Conservation (phyloP, 257 asterid species). For the Lantana camara region DNA sequence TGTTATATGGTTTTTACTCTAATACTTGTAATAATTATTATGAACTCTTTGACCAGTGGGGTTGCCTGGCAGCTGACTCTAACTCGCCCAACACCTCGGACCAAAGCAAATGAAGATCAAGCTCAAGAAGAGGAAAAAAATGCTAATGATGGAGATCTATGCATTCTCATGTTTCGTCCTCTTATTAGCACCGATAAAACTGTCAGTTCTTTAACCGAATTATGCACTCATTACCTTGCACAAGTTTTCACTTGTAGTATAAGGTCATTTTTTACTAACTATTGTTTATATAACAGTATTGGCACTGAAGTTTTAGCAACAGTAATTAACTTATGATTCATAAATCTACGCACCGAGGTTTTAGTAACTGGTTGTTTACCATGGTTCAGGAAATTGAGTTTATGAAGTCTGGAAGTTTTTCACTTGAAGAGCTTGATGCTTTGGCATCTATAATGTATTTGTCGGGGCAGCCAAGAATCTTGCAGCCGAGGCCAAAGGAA, state of each 20-base stretch:
- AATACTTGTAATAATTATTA: constrained; percentile 26
- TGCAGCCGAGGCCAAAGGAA: constrained; percentile 45
- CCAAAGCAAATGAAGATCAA: constrained; percentile 41
- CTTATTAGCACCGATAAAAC: constrained; percentile 79
- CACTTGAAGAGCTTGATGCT: constrained; percentile 84
- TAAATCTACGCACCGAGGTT: constrained; percentile 8
- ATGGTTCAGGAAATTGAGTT: constrained; percentile 80
- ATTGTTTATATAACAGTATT: background rate
- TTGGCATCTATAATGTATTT: constrained; percentile 64
- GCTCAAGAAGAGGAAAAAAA: constrained; percentile 39
- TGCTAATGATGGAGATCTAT: constrained; percentile 55
- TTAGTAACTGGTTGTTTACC: constrained; percentile 21
- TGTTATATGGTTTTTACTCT: constrained; percentile 3
- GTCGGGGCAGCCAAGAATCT: constrained; percentile 62
- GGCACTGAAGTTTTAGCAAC: constrained; percentile 18
- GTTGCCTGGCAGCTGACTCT: constrained; percentile 94
- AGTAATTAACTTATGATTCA: background rate
- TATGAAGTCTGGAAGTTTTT: constrained; percentile 79
- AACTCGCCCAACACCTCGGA: constrained; percentile 54
- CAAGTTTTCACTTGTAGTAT: constrained; percentile 10
- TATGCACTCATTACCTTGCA: constrained; percentile 3
- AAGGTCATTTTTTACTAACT: constrained; percentile 1
- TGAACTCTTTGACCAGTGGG: constrained; percentile 59
- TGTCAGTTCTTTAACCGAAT: constrained; percentile 51
- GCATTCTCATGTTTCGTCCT: constrained; percentile 86